Evolutionary conservation across 192 early-diverging fungal genomes (phyloP).

Genomic region (Phycomyces nitens): DNA sequence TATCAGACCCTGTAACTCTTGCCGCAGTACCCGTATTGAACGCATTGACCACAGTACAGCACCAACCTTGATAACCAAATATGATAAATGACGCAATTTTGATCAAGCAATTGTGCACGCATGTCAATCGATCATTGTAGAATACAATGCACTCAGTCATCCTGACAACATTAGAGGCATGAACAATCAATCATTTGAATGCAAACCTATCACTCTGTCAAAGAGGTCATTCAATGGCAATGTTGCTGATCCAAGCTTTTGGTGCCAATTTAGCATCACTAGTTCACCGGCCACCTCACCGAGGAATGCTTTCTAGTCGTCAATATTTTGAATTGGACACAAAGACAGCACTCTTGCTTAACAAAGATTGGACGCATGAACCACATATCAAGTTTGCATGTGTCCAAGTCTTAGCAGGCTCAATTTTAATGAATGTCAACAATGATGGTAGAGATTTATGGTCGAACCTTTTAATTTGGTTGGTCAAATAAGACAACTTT

Average conservation of each 20-base stretch:
- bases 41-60: background rate
- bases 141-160: too few species aligned
- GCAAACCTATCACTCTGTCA: conserved; percentile 1
- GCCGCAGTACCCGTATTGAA: background rate
- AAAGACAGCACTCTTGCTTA: conserved; percentile 15
- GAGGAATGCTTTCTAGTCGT: conserved; percentile 11
- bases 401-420: conserved; percentile 19
- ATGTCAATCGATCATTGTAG: conserved; percentile 1
- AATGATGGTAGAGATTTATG: conserved; percentile 25
- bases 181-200: background rate
- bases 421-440: conserved; percentile 19
- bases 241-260: background rate
- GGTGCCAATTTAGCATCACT: background rate
- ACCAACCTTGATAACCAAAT: conserved; percentile 3
- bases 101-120: conserved; percentile 4
- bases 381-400: conserved; percentile 21
- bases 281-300: conserved; percentile 6
- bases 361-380: conserved; percentile 31
- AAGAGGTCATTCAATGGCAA: conserved; percentile 1
- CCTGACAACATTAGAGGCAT: background rate
- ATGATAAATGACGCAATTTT: background rate
- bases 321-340: conserved; percentile 10
- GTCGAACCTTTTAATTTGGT: conserved; percentile 18
- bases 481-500: conserved; percentile 25
- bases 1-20: too few species aligned